Conservation (phyloP, 306 rosid genomes). For the Casuarina cunninghamiana region DNA sequence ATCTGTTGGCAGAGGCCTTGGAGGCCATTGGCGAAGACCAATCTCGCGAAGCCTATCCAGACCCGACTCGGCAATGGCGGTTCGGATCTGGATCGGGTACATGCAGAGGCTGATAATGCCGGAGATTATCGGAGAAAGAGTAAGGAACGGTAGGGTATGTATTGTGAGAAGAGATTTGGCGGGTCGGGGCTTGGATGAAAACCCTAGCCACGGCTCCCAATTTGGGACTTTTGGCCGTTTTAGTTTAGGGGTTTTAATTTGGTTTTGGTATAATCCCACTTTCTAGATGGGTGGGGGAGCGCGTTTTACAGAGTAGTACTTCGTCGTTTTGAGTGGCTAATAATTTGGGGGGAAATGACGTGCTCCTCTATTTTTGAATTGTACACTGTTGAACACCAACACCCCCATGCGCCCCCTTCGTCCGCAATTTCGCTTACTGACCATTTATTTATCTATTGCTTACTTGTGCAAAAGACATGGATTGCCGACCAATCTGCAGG, state of each 20-base stretch:
- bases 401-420: not conserved
- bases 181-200: slow-evolving; percentile 47
- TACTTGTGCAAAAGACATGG: too few relatives aligned
- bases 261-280: not conserved
- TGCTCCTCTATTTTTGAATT: slow-evolving; percentile 48
- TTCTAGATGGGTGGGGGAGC: not conserved
- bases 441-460: too few relatives aligned
- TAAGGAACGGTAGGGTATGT: slow-evolving; percentile 5
- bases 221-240: slow-evolving; percentile 41
- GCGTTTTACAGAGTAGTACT: not conserved
- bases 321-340: slow-evolving; percentile 3
- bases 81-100: slow-evolving; percentile 63
- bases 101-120: slow-evolving; percentile 37
- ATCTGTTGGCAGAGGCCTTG: slow-evolving; percentile 59
- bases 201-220: slow-evolving; percentile 66
- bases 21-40: slow-evolving; percentile 77
- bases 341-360: slow-evolving; percentile 56
- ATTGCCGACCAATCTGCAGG: too few relatives aligned
- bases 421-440: too few relatives aligned
- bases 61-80: slow-evolving; percentile 39
- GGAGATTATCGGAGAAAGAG: slow-evolving; percentile 13
- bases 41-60: slow-evolving; percentile 33
- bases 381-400: slow-evolving; percentile 23
- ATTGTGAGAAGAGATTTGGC: slow-evolving; percentile 43
- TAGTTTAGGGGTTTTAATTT: slow-evolving; percentile 15